Conservation (phyloP, 768 basidiomycete genomes). For the Phanerochaete sordida region DNA sequence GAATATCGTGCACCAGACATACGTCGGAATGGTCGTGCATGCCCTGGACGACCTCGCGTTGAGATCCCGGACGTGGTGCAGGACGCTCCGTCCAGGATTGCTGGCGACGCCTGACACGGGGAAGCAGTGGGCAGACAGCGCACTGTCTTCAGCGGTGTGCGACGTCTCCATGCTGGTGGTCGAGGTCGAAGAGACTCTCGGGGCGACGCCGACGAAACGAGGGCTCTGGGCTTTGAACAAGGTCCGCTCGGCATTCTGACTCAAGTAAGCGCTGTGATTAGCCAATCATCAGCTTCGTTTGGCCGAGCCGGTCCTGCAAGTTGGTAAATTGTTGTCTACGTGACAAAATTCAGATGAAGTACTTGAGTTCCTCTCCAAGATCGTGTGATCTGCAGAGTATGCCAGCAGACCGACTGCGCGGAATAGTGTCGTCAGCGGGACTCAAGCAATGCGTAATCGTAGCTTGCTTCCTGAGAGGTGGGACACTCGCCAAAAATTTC, state of each 20-base stretch:
- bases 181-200: not conserved
- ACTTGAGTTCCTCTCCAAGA: too few relatives aligned
- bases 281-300: not conserved
- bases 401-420: too few relatives aligned
- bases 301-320: too few relatives aligned
- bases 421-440: too few relatives aligned
- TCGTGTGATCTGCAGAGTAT: too few relatives aligned
- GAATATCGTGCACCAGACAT: conserved; percentile 29
- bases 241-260: not conserved
- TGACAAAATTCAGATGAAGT: too few relatives aligned
- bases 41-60: not conserved
- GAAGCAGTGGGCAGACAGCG: not conserved
- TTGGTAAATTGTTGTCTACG: too few relatives aligned
- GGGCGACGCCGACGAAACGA: not conserved
- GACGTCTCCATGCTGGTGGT: not conserved
- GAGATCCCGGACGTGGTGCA: not conserved
- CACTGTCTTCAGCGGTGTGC: not conserved
- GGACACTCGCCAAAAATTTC: too few relatives aligned
- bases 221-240: not conserved
- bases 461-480: too few relatives aligned
- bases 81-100: not conserved
- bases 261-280: not conserved
- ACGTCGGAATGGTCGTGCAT: conserved; percentile 15
- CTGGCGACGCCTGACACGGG: not conserved
- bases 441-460: too few relatives aligned